phyloP scores from a whole-genome alignment of 257 asterid species.

The Fraxinus americana region DNA sequence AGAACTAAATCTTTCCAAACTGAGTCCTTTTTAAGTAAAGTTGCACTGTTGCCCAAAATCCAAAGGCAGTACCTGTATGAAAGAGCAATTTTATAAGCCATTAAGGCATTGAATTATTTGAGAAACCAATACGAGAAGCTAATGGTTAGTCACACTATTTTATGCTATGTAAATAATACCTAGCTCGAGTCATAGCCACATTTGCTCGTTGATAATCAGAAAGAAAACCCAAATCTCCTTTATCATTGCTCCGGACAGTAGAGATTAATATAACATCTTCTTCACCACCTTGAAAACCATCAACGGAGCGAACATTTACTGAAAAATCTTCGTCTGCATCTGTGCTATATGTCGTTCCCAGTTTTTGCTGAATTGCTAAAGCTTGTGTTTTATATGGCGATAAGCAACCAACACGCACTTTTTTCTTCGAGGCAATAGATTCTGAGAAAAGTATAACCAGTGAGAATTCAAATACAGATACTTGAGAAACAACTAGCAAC shows the following conservation, averaged over 20 bases:
- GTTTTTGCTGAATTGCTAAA: slow-evolving; percentile 49
- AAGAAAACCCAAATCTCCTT: slow-evolving; percentile 70
- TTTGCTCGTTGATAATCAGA: slow-evolving; percentile 57
- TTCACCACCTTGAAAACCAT: slow-evolving; percentile 92
- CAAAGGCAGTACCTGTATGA: slow-evolving; percentile 62
- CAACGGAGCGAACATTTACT: slow-evolving; percentile 68
- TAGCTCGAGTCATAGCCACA: slow-evolving; percentile 84
- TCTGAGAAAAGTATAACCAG: slow-evolving; percentile 30
- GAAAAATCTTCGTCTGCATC: slow-evolving; percentile 54
- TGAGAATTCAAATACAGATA: too few relatives aligned
- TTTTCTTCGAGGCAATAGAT: slow-evolving; percentile 39
- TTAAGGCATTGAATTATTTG: too few relatives aligned
- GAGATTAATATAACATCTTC: slow-evolving; percentile 75
- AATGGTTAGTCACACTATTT: too few relatives aligned
- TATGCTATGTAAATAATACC: slow-evolving; percentile 32
- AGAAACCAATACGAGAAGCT: too few relatives aligned
- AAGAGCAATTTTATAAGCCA: not conserved
- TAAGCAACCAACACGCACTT: slow-evolving; percentile 69
- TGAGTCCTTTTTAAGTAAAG: slow-evolving; percentile 55
- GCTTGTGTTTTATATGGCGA: slow-evolving; percentile 85
- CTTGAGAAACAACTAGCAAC: too few relatives aligned
- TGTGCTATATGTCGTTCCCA: slow-evolving; percentile 53
- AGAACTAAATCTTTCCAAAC: slow-evolving; percentile 57
- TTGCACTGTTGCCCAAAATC: slow-evolving; percentile 66
- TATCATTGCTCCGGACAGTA: slow-evolving; percentile 64